A percentile compares a stretch with the other conserved stretches of the same genome.
These are phyloP conservation scores for Biancaea sappan DNA, from an alignment of 306 rosid species.

Conservation along the genomic window DNA sequence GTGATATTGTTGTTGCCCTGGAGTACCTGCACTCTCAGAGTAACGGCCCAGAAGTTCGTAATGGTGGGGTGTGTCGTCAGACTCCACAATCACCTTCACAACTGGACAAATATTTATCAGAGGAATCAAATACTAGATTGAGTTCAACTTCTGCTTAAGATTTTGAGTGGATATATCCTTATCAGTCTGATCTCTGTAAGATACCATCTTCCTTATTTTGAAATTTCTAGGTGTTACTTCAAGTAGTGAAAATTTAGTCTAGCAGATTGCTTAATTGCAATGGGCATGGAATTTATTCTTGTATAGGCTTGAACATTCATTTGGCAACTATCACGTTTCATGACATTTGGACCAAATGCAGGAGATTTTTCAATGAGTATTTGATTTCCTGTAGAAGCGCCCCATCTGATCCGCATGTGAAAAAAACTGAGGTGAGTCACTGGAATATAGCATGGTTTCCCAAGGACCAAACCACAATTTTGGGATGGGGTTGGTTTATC, in stretches of 20 bases:
- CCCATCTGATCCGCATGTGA: background rate
- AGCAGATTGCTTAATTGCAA: slow-evolving; percentile 25
- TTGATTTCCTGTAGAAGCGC: background rate
- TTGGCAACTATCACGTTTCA: slow-evolving; percentile 26
- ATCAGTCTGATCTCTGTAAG: slow-evolving; percentile 47
- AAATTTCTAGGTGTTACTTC: slow-evolving; percentile 2
- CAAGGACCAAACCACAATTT: background rate
- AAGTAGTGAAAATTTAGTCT: slow-evolving; percentile 19
- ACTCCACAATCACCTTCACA: slow-evolving; percentile 37
- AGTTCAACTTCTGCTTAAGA: slow-evolving; percentile 44
- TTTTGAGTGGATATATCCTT: slow-evolving; percentile 27
- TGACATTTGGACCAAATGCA: slow-evolving; percentile 26
- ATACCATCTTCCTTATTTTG: slow-evolving; percentile 24
- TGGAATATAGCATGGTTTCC: background rate
- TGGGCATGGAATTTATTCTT: background rate
- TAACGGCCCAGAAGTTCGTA: slow-evolving; percentile 26
- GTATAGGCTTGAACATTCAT: slow-evolving; percentile 29
- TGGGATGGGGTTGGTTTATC: slow-evolving; percentile 15
- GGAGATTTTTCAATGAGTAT: slow-evolving; percentile 11
- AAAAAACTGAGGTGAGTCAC: background rate
- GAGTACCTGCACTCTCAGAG: slow-evolving; percentile 83
- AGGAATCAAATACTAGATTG: slow-evolving; percentile 41
- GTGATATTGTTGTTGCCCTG: slow-evolving; percentile 88
- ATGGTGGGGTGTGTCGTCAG: slow-evolving; percentile 27
- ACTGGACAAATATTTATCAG: slow-evolving; percentile 32